Conservation (phyloP, 192 early-diverging fungal genomes). For the Oehlia diaphana region DNA sequence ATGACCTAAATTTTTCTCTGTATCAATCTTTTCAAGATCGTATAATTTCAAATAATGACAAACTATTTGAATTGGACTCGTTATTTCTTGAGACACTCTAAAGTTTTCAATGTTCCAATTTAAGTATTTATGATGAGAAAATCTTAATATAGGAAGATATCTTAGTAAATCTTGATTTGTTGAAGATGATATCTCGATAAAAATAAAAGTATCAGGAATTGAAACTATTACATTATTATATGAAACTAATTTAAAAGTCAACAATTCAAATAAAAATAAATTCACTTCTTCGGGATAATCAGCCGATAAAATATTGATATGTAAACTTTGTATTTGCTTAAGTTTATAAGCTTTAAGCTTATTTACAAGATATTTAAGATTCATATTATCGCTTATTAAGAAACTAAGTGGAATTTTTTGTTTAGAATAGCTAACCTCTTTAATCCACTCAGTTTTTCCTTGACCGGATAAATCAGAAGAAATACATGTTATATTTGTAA, state of each 20-base stretch:
- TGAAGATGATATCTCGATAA: conserved; percentile 25
- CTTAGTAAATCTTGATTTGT: conserved; percentile 1
- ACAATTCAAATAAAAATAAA: conserved; percentile 5
- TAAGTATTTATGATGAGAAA: background rate
- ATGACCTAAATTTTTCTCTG: background rate
- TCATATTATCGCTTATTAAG: conserved; percentile 21
- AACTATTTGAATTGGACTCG: conserved; percentile 8
- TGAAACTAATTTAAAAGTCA: conserved; percentile 13
- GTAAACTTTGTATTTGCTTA: background rate
- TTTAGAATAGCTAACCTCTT: background rate
- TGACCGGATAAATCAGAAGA: conserved; percentile 25
- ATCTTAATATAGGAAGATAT: background rate
- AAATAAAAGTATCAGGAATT: background rate
- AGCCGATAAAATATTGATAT: background rate
- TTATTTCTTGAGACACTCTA: conserved; percentile 5
- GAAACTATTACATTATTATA: background rate
- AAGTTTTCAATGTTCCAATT: conserved; percentile 22
- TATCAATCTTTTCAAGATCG: background rate
- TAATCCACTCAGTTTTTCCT: conserved; percentile 30
- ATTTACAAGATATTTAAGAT: background rate
- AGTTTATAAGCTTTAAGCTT: conserved; percentile 13
- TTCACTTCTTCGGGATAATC: background rate
- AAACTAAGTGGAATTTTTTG: conserved; percentile 6
- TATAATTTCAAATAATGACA: conserved; percentile 15
- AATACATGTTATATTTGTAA: conserved; percentile 8